phyloP scores from a whole-genome alignment of 2,329 filamentous ascomycete species.

The Dothideomycetes sp. region DNA sequence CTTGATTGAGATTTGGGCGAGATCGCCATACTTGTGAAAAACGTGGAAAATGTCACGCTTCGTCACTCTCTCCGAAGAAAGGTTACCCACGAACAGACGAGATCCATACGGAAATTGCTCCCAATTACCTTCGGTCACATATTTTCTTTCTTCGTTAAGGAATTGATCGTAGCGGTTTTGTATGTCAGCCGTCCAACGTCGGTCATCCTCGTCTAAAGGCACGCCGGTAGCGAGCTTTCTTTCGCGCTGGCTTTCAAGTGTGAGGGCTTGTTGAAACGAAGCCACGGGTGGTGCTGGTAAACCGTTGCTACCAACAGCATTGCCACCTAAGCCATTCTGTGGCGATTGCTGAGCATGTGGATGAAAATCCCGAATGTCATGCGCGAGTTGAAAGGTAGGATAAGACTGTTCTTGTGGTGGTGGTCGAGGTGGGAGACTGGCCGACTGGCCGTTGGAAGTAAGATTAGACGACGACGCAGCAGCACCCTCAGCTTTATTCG shows the following conservation, averaged over 20 bases:
- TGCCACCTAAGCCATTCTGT: neutral
- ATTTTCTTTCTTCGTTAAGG: conserved; percentile 61
- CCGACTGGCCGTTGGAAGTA: conserved; percentile 27
- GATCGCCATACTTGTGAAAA: conserved; percentile 73
- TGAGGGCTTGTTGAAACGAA: conserved; percentile 16
- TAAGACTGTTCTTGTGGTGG: conserved; percentile 40
- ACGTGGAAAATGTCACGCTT: conserved; percentile 90
- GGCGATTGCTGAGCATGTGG: conserved; percentile 33
- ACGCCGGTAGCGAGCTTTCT: conserved; percentile 23
- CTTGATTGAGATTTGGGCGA: conserved; percentile 94
- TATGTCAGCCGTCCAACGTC: conserved; percentile 46
- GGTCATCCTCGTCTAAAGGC: conserved; percentile 35
- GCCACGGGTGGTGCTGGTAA: conserved; percentile 17
- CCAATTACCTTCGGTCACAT: conserved; percentile 71
- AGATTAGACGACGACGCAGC: conserved; percentile 26
- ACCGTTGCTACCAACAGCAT: conserved; percentile 14
- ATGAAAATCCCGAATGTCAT: conserved; percentile 43
- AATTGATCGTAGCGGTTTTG: conserved; percentile 65
- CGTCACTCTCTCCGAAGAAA: conserved; percentile 85
- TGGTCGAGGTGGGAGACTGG: conserved; percentile 38
- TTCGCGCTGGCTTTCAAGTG: conserved; percentile 23
- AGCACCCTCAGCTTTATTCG: conserved; percentile 21
- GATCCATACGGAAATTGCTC: conserved; percentile 70
- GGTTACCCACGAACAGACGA: conserved; percentile 76
- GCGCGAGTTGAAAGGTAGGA: conserved; percentile 19